A percentile compares a stretch with the other conserved stretches of the same genome.
Evolutionary conservation across 768 basidiomycete genomes (phyloP).

Genomic region (Mycena galericulata): DNA sequence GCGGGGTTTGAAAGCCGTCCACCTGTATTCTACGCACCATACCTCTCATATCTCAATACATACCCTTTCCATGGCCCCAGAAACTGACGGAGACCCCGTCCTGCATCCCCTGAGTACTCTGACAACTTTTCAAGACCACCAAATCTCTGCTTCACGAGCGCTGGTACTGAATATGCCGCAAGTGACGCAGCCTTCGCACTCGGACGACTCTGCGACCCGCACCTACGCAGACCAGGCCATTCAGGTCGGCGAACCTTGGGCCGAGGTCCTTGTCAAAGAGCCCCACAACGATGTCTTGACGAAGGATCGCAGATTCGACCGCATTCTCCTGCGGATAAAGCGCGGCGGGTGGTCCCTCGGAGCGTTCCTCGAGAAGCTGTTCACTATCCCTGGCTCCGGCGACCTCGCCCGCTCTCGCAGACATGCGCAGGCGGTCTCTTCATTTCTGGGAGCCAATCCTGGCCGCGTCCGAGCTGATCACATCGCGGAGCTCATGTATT

Average conservation of each 20-base stretch:
- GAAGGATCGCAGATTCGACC: no score
- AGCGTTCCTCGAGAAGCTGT: neutral
- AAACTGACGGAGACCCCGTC: neutral
- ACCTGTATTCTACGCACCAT: neutral
- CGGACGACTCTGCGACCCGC: neutral
- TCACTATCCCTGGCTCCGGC: neutral
- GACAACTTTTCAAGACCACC: neutral
- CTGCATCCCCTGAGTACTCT: neutral
- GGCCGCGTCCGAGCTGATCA: neutral
- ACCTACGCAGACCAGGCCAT: slow-evolving; percentile 1
- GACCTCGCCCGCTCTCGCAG: neutral
- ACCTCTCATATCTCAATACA: slow-evolving; percentile 13
- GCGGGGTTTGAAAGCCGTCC: slow-evolving; percentile 10
- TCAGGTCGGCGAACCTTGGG: slow-evolving; percentile 17
- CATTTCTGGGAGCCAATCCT: neutral
- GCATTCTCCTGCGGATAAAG: slow-evolving; percentile 1
- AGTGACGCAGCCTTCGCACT: neutral
- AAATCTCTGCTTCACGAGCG: neutral
- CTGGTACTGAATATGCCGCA: neutral
- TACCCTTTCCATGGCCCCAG: slow-evolving; percentile 1
- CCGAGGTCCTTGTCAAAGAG: neutral
- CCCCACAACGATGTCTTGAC: neutral
- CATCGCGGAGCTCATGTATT: slow-evolving; percentile 16
- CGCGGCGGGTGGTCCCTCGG: slow-evolving; percentile 9
- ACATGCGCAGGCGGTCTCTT: neutral